Evolutionary conservation across 306 rosid genomes (phyloP).

Genomic region (Prunus armeniaca): DNA sequence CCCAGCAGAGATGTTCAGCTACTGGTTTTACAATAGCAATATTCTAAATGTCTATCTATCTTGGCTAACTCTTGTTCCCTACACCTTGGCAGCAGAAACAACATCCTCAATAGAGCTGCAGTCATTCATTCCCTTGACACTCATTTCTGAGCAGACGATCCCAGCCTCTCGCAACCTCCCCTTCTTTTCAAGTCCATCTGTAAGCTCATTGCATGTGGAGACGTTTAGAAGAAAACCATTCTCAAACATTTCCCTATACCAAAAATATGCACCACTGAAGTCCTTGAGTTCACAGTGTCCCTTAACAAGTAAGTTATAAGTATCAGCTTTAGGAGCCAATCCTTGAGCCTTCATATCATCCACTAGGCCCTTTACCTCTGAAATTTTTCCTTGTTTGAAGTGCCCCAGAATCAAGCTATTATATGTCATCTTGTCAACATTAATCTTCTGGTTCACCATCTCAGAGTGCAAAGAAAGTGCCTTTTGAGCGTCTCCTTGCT

Average conservation of each 20-base stretch:
- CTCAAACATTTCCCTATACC: conserved; percentile 70
- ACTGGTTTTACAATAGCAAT: background rate
- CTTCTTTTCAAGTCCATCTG: conserved; percentile 55
- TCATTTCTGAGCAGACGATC: conserved; percentile 52
- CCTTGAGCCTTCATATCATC: conserved; percentile 73
- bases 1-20: background rate
- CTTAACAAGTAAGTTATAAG: conserved; percentile 66
- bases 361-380: conserved; percentile 49
- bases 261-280: conserved; percentile 59
- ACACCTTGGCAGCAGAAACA: conserved; percentile 23
- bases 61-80: background rate
- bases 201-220: conserved; percentile 42
- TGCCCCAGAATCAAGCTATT: conserved; percentile 72
- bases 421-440: conserved; percentile 67
- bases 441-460: conserved; percentile 58
- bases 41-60: background rate
- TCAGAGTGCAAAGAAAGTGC: conserved; percentile 48
- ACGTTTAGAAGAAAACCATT: conserved; percentile 37
- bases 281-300: conserved; percentile 64
- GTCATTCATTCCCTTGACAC: conserved; percentile 34
- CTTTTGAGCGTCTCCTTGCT: conserved; percentile 52
- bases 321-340: conserved; percentile 61
- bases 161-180: conserved; percentile 64
- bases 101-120: conserved; percentile 16
- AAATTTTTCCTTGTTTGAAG: conserved; percentile 45